Evolutionary conservation across 2,329 filamentous ascomycete species (phyloP).

Genomic region (Trichoderma atrobrunneum): DNA sequence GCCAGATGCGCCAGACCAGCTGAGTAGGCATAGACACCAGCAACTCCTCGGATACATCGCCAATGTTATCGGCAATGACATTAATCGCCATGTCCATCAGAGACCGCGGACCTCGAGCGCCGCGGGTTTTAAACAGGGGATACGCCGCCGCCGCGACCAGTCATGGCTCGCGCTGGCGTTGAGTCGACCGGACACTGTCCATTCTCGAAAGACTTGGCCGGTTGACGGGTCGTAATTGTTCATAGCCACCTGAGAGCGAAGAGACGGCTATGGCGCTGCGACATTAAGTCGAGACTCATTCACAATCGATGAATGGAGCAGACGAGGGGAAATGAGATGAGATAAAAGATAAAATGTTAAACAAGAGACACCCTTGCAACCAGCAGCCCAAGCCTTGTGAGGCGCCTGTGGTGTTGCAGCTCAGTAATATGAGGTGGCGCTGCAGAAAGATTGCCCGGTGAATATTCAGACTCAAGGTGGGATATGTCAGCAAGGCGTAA

Average conservation of each 20-base stretch:
- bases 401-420: neutral
- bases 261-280: neutral
- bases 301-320: neutral
- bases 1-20: slow-evolving; percentile 40
- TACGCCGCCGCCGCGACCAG: slow-evolving; percentile 37
- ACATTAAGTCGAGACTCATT: neutral
- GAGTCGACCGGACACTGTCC: slow-evolving; percentile 33
- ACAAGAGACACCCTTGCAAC: neutral
- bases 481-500: slow-evolving; percentile 16
- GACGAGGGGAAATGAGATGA: neutral
- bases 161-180: slow-evolving; percentile 28
- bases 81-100: slow-evolving; percentile 40
- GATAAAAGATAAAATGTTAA: neutral
- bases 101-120: slow-evolving; percentile 35
- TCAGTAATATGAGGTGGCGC: neutral
- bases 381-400: neutral
- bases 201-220: slow-evolving; percentile 40
- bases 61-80: slow-evolving; percentile 38
- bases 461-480: neutral
- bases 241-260: slow-evolving; percentile 25
- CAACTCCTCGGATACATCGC: slow-evolving; percentile 33
- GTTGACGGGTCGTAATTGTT: slow-evolving; percentile 36
- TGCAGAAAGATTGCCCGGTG: neutral
- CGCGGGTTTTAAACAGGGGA: slow-evolving; percentile 28
- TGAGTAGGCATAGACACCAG: slow-evolving; percentile 35